These are phyloP conservation scores for Plasmodium cynomolgi DNA, from an alignment of 169 alveolate species.

Conservation along the genomic window DNA sequence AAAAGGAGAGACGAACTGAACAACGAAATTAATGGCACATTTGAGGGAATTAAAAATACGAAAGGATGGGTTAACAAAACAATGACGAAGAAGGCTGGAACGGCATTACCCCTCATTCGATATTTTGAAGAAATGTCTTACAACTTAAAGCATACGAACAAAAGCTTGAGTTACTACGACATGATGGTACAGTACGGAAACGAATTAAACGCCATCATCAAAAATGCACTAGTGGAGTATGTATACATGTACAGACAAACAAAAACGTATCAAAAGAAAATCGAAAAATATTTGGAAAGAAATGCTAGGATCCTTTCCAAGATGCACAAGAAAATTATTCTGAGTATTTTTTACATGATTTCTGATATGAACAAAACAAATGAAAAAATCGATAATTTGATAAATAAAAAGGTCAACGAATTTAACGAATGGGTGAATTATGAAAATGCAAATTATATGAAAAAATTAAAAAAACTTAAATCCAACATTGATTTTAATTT, in stretches of 20 bases:
- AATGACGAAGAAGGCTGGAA: neutral
- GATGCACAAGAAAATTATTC: slow-evolving; percentile 56
- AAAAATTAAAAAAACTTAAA: slow-evolving; percentile 31
- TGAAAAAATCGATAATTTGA: slow-evolving; percentile 38
- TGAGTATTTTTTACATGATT: slow-evolving; percentile 57
- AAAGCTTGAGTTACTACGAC: slow-evolving; percentile 26
- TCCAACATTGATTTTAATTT: slow-evolving; percentile 42
- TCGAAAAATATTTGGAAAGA: slow-evolving; percentile 48
- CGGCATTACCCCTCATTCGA: slow-evolving; percentile 17
- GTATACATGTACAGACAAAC: slow-evolving; percentile 34
- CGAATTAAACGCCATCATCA: slow-evolving; percentile 42
- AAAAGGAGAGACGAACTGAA: slow-evolving; percentile 35
- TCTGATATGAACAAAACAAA: slow-evolving; percentile 72
- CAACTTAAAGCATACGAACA: slow-evolving; percentile 33
- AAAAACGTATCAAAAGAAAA: slow-evolving; percentile 32
- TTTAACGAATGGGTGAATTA: slow-evolving; percentile 45
- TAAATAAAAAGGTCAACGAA: slow-evolving; percentile 55
- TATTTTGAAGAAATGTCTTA: slow-evolving; percentile 44
- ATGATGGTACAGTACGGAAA: slow-evolving; percentile 61
- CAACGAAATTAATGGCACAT: neutral
- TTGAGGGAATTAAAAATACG: slow-evolving; percentile 27
- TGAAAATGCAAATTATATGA: slow-evolving; percentile 27
- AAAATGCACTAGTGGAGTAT: slow-evolving; percentile 48
- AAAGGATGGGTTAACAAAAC: slow-evolving; percentile 11
- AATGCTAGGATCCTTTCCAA: slow-evolving; percentile 60